phyloP scores from a whole-genome alignment of 2,329 filamentous ascomycete genomes.

The Colletotrichum orchidophilum region DNA sequence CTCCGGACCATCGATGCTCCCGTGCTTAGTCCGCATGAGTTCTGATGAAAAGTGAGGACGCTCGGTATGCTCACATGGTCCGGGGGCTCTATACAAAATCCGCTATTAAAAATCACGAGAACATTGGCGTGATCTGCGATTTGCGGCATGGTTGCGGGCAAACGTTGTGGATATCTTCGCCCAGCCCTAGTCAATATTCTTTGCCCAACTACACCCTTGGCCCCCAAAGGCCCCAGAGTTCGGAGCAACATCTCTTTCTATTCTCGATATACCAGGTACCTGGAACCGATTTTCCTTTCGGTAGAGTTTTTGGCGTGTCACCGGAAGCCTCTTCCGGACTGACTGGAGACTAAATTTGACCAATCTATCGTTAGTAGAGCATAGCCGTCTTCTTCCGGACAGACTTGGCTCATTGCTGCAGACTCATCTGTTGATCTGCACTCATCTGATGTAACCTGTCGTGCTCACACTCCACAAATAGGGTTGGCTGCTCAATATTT shows the following conservation, averaged over 20 bases:
- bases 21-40: background rate
- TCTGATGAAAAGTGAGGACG: background rate
- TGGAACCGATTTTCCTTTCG: background rate
- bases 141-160: background rate
- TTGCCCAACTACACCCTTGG: background rate
- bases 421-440: background rate
- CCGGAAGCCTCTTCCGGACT: background rate
- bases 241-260: background rate
- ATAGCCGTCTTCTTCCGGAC: background rate
- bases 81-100: background rate
- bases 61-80: background rate
- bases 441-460: background rate
- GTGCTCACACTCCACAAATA: background rate
- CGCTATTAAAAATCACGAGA: background rate
- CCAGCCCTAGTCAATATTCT: background rate
- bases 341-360: background rate
- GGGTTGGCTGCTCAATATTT: background rate
- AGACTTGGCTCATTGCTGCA: background rate
- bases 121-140: background rate
- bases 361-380: no score
- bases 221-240: background rate
- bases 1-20: background rate
- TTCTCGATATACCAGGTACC: no score
- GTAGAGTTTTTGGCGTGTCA: background rate
- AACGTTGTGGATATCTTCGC: background rate